These are phyloP conservation scores for Arctium lappa DNA, from an alignment of 129 eudicot genomes.

Conservation along the genomic window DNA sequence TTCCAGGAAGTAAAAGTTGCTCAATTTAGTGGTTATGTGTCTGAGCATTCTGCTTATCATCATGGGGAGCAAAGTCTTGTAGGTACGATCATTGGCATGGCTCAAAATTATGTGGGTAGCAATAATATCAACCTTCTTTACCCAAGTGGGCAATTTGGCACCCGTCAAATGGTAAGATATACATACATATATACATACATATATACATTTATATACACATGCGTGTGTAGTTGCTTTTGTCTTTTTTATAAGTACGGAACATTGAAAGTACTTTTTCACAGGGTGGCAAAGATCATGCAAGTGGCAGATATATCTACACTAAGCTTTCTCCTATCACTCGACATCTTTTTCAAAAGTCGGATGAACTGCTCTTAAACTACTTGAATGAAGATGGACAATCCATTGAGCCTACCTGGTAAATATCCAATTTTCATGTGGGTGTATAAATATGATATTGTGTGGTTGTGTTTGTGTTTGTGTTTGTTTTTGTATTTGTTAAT, in stretches of 20 bases:
- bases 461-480: too few relatives aligned
- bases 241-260: not conserved
- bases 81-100: slow-evolving; percentile 86
- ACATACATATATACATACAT: too few relatives aligned
- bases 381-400: slow-evolving; percentile 81
- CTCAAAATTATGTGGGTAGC: slow-evolving; percentile 83
- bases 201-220: not conserved
- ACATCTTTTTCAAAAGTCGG: slow-evolving; percentile 70
- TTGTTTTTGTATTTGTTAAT: not conserved
- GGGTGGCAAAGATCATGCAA: slow-evolving; percentile 99
- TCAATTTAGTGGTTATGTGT: slow-evolving; percentile 85
- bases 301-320: slow-evolving; percentile 81
- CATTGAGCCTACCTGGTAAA: slow-evolving; percentile 83
- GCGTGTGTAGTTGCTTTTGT: not conserved
- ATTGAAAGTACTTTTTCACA: slow-evolving; percentile 3
- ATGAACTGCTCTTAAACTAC: slow-evolving; percentile 74
- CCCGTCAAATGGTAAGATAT: slow-evolving; percentile 64
- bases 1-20: slow-evolving; percentile 78
- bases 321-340: slow-evolving; percentile 61
- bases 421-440: not conserved
- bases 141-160: slow-evolving; percentile 91
- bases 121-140: slow-evolving; percentile 75
- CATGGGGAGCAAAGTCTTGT: slow-evolving; percentile 93
- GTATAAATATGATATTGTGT: not conserved
- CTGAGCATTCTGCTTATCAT: slow-evolving; percentile 90